A percentile compares a stretch with the other conserved stretches of the same genome.
These are phyloP conservation scores for Balamuthia mandrillaris DNA, from an alignment of 208 protist species.

Conservation along the genomic window DNA sequence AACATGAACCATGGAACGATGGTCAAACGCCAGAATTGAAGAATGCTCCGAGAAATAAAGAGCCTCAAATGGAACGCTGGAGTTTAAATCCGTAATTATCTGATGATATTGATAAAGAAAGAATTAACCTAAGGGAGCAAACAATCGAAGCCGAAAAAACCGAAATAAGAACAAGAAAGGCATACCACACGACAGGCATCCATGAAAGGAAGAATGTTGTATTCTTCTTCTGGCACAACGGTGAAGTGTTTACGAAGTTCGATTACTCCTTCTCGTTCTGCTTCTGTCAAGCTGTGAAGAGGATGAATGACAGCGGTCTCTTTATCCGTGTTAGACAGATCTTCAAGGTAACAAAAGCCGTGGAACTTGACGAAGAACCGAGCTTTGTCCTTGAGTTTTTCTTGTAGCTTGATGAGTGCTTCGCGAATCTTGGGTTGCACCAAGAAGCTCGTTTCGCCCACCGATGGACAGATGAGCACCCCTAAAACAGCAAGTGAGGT, in stretches of 20 bases:
- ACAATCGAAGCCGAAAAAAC: too few species aligned
- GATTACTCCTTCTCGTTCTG: constrained; percentile 4
- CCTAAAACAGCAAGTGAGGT: not conserved
- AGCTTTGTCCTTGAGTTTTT: too few species aligned
- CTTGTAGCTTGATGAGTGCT: too few species aligned
- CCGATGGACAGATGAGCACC: not conserved
- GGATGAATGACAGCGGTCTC: too few species aligned
- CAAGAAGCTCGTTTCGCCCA: too few species aligned
- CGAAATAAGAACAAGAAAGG: not conserved
- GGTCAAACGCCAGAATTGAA: constrained; percentile 19
- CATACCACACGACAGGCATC: constrained; percentile 6
- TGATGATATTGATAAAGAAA: too few species aligned
- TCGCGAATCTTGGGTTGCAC: not conserved
- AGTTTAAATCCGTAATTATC: constrained; percentile 35
- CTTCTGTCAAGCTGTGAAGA: not conserved
- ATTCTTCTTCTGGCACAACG: not conserved
- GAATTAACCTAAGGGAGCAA: too few species aligned
- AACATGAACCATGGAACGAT: too few species aligned
- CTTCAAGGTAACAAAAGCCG: constrained; percentile 37
- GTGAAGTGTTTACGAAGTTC: constrained; percentile 18
- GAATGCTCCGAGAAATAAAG: constrained; percentile 14
- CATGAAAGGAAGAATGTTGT: constrained; percentile 35
- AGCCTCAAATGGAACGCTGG: constrained; percentile 34
- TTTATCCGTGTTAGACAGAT: too few species aligned
- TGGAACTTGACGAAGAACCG: constrained; percentile 37